These are phyloP conservation scores for Rutstroemia sp. DNA, from an alignment of 2,329 filamentous ascomycete genomes.

Conservation along the genomic window DNA sequence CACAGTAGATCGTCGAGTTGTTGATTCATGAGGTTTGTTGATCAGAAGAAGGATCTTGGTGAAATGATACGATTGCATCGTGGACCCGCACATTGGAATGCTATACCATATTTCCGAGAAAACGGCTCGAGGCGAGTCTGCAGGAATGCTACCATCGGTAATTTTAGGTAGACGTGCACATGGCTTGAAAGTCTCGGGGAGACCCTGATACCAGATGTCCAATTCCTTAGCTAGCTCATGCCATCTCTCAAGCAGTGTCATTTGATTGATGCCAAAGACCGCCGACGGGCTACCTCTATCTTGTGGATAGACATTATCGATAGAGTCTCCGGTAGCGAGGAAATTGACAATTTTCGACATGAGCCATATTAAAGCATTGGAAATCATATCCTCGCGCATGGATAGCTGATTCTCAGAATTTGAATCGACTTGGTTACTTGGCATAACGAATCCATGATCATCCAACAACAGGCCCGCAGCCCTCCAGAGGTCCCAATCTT, in stretches of 20 bases:
- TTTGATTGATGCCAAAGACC: slow-evolving; percentile 39
- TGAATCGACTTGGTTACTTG: slow-evolving; percentile 35
- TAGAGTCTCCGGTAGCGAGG: slow-evolving; percentile 48
- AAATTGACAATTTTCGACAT: slow-evolving; percentile 60
- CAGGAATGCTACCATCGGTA: slow-evolving; percentile 16
- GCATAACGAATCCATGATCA: slow-evolving; percentile 41
- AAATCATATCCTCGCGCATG: slow-evolving; percentile 57
- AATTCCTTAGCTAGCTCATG: slow-evolving; percentile 47
- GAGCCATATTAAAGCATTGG: slow-evolving; percentile 59
- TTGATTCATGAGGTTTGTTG: slow-evolving; percentile 51
- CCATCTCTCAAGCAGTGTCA: slow-evolving; percentile 45
- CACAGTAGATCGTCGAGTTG: slow-evolving; percentile 43
- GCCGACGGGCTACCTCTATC: slow-evolving; percentile 32
- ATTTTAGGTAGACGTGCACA: slow-evolving; percentile 41
- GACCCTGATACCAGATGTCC: slow-evolving; percentile 49
- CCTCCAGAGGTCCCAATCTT: slow-evolving; percentile 56
- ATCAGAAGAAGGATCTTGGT: slow-evolving; percentile 53
- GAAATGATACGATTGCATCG: slow-evolving; percentile 61
- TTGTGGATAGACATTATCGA: slow-evolving; percentile 31
- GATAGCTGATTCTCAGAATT: slow-evolving; percentile 37
- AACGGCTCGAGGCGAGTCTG: slow-evolving; percentile 29
- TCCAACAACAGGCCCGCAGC: slow-evolving; percentile 54
- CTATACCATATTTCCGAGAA: slow-evolving; percentile 56
- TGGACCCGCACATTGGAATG: slow-evolving; percentile 55
- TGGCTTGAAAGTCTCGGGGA: slow-evolving; percentile 52